phyloP scores from a whole-genome alignment of 768 basidiomycete genomes.

The Austroboletus eburneus region DNA sequence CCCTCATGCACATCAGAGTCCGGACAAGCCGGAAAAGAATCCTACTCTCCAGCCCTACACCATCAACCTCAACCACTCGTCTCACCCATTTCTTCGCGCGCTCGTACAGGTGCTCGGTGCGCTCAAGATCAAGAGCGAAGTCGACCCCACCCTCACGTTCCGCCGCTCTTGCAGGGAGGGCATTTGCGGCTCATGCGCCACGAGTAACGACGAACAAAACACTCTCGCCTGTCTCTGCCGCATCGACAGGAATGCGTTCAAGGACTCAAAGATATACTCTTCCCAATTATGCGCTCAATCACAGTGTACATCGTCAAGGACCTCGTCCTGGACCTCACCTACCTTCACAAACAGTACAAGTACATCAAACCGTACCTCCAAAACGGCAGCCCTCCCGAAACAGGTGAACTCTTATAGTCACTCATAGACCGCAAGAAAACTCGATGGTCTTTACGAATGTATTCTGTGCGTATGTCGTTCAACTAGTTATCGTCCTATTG shows the following conservation, averaged over 20 bases:
- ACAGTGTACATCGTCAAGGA: slow-evolving; percentile 99
- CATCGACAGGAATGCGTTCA: slow-evolving; percentile 74
- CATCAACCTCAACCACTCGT: slow-evolving; percentile 76
- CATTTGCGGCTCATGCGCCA: slow-evolving; percentile 97
- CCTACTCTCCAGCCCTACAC: slow-evolving; percentile 87
- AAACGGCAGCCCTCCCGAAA: slow-evolving; percentile 84
- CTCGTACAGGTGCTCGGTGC: slow-evolving; percentile 62
- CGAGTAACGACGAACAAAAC: slow-evolving; percentile 99
- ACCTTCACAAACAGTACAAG: slow-evolving; percentile 99
- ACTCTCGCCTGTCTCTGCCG: slow-evolving; percentile 96
- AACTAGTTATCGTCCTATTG: slow-evolving; percentile 95
- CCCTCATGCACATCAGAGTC: slow-evolving; percentile 54
- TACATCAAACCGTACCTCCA: slow-evolving; percentile 96
- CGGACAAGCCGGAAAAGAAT: slow-evolving; percentile 89
- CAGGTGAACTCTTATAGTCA: slow-evolving; percentile 86
- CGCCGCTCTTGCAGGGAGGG: slow-evolving; percentile 90
- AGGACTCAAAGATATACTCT: slow-evolving; percentile 91
- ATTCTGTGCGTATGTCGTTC: slow-evolving; percentile 97
- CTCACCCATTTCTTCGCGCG: neutral
- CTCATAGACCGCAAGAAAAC: slow-evolving; percentile 87
- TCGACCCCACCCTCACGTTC: slow-evolving; percentile 96
- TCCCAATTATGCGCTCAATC: slow-evolving; percentile 47
- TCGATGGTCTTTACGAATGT: slow-evolving; percentile 97
- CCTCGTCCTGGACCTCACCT: slow-evolving; percentile 86
- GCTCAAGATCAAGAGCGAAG: slow-evolving; percentile 97